Base-by-base conservation (phyloP, 2,329 filamentous ascomycete species). In the Samsoniella hepiali region DNA sequence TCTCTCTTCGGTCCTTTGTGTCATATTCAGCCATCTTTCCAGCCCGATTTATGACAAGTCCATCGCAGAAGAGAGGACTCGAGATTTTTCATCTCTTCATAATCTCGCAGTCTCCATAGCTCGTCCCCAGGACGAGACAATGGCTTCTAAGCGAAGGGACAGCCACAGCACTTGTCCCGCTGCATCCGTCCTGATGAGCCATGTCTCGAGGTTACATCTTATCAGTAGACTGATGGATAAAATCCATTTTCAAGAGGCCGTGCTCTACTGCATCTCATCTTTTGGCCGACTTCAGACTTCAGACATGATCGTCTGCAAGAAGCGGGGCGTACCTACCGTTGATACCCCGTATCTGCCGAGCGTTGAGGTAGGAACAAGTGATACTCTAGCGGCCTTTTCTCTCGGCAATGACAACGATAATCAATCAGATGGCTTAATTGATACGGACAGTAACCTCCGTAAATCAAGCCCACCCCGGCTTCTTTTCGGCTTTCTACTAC, bases 261-360 rank as follows among this genome's bases (percentile, higher is more conserved):
- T 59, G 57, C 57, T 32, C 31, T 38, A 31, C 15, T 59, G 47
- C 47, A 44, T 47, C 55, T 58, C 55, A 58, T 58, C 55, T 58
- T 57, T 57, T n/a, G 27, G 15, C 42, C 11, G 42, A 58, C 42
- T 36, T 58, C 31, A 32, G 8, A 51, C 27, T 42, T 59, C 44
- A 15, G 57, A 50, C 44, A 59, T 36, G 45, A 59, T 59, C 57
- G 57, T n/a, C 57, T 36, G 17, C 36, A 40, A 32, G n/a, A 51
- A 42, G 57, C 57, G 45, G 57, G 36, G 47, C 38, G 8, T 55
- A 7, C 34, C 22, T 58, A 2, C 15, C 47, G 27, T 40, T 32
- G 34, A 32, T 15, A 29, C 9, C 13, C 22, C 34, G 13, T 50
- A 59, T 59, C 44, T 59, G 57, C 44, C 44, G 56, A 36, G 32